Evolutionary conservation across 1,284 basidiomycete genomes (phyloP).

Genomic region (Naganishia sp.): DNA sequence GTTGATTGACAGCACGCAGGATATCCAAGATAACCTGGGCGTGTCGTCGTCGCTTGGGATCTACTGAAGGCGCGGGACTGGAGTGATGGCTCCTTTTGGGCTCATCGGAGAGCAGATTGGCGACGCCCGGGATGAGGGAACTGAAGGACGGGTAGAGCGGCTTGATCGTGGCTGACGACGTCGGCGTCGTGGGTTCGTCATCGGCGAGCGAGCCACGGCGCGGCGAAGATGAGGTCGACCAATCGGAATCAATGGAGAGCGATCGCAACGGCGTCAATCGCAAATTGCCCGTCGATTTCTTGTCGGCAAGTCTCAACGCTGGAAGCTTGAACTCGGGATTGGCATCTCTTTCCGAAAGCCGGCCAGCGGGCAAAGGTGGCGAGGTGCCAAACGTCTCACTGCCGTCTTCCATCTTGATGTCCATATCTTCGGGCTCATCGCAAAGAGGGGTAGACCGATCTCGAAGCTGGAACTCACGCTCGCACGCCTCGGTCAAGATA

Average conservation of each 20-base stretch:
- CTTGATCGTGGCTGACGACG: constrained; percentile 21
- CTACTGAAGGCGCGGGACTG: neutral
- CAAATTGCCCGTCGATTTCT: neutral
- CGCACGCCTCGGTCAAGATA: constrained; percentile 49
- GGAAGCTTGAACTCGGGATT: constrained; percentile 32
- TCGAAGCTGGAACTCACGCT: constrained; percentile 38
- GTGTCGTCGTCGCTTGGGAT: constrained; percentile 15
- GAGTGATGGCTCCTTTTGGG: neutral
- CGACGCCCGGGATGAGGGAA: constrained; percentile 13
- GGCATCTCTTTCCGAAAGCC: constrained; percentile 25
- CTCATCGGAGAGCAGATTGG: constrained; percentile 10
- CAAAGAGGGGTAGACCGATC: constrained; percentile 41
- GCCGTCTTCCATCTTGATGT: constrained; percentile 33
- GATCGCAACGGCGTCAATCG: constrained; percentile 8
- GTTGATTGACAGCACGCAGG: constrained; percentile 19
- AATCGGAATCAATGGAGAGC: constrained; percentile 23
- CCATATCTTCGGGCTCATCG: constrained; percentile 43
- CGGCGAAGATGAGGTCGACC: constrained; percentile 10
- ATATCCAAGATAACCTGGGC: constrained; percentile 21
- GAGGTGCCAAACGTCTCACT: constrained; percentile 10
- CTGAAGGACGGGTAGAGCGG: constrained; percentile 22
- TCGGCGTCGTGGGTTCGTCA: constrained; percentile 17
- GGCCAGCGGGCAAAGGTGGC: constrained; percentile 24
- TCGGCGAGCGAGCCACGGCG: neutral
- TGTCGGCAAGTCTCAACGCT: constrained; percentile 18